These are phyloP conservation scores for Tulasnella sp. DNA, from an alignment of 768 basidiomycete species.

Conservation along the genomic window DNA sequence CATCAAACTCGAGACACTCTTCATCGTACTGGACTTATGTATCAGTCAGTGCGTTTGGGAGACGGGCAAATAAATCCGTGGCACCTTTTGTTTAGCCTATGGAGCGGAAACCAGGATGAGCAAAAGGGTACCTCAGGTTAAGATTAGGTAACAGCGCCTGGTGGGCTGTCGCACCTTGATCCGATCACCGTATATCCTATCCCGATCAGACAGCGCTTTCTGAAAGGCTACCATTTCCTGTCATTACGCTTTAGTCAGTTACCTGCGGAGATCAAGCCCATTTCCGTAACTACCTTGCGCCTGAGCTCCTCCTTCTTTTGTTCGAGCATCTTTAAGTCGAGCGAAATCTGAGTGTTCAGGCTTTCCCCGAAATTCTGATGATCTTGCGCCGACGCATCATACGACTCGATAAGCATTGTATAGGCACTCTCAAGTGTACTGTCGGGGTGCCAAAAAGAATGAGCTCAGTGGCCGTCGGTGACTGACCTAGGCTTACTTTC, in stretches of 20 bases:
- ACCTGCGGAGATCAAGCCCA: too few species aligned
- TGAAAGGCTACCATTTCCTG: constrained; percentile 59
- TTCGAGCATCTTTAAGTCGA: constrained; percentile 49
- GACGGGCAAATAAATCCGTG: background rate
- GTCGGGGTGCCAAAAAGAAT: constrained; percentile 3
- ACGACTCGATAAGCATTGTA: constrained; percentile 50
- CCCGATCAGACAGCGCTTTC: constrained; percentile 61
- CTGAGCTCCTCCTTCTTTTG: constrained; percentile 52
- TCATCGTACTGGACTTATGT: constrained; percentile 52
- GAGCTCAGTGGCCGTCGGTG: background rate
- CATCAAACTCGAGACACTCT: constrained; percentile 61
- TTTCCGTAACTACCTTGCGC: constrained; percentile 42
- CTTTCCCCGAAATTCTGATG: constrained; percentile 57
- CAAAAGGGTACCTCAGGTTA: too few species aligned
- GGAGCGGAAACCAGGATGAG: background rate
- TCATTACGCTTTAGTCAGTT: too few species aligned
- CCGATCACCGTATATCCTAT: constrained; percentile 54
- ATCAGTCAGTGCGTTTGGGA: background rate
- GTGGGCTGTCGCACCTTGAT: constrained; percentile 44
- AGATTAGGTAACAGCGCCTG: too few species aligned
- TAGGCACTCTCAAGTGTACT: constrained; percentile 71
- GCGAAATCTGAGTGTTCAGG: constrained; percentile 47
- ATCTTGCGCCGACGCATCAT: constrained; percentile 51
- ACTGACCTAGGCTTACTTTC: constrained; percentile 37
- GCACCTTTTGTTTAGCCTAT: constrained; percentile 56